These are phyloP conservation scores for Citrus medica DNA, from an alignment of 345 rosid species.

Conservation along the genomic window DNA sequence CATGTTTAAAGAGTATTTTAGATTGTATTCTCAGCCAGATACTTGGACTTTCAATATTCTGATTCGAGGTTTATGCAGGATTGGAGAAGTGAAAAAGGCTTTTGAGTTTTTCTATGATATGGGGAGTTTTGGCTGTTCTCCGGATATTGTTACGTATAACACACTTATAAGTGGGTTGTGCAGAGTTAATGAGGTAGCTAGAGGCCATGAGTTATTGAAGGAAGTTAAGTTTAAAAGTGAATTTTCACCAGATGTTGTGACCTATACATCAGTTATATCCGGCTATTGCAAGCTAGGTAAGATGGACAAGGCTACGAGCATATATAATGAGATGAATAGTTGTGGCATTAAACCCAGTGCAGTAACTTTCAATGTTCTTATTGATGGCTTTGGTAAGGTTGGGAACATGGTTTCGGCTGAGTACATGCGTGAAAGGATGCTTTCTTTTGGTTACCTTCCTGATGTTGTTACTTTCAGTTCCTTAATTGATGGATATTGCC, in stretches of 20 bases:
- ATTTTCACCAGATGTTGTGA: constrained; percentile 52
- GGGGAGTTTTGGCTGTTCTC: constrained; percentile 55
- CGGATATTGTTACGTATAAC: constrained; percentile 68
- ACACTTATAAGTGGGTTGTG: constrained; percentile 76
- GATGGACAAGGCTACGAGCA: constrained; percentile 56
- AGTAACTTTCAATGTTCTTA: constrained; percentile 74
- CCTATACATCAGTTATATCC: constrained; percentile 70
- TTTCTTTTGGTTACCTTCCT: constrained; percentile 43
- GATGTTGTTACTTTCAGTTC: constrained; percentile 82
- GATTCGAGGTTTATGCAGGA: constrained; percentile 61
- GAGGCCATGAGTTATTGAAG: constrained; percentile 48
- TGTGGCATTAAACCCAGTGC: constrained; percentile 47
- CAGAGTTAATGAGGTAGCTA: constrained; percentile 50
- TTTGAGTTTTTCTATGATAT: constrained; percentile 51
- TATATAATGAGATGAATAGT: constrained; percentile 58
- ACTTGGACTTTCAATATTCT: constrained; percentile 76
- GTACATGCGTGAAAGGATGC: constrained; percentile 48
- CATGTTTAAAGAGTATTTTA: constrained; percentile 44
- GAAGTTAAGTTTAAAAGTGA: constrained; percentile 33
- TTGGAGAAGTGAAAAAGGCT: constrained; percentile 46
- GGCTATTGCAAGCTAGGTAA: constrained; percentile 71
- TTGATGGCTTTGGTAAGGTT: constrained; percentile 76
- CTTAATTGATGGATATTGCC: constrained; percentile 81
- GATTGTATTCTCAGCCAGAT: constrained; percentile 42
- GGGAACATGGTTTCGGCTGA: constrained; percentile 56